These are phyloP conservation scores for Calycina herbarum DNA, from an alignment of 2,329 filamentous ascomycete genomes.

Conservation along the genomic window DNA sequence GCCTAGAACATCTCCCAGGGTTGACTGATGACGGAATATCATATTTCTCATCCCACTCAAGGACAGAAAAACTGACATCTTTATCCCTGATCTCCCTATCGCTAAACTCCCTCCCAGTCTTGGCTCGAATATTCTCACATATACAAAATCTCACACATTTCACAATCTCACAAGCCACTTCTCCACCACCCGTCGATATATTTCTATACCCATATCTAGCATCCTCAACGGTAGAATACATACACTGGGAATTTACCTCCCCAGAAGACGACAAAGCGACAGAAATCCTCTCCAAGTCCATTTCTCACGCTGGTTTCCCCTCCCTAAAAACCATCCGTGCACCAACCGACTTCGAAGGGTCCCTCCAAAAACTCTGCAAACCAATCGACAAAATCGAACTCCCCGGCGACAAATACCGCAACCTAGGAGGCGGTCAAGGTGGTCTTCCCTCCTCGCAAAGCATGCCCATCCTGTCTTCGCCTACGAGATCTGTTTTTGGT, in stretches of 20 bases:
- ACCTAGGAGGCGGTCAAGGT: slow-evolving; percentile 31
- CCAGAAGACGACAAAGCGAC: slow-evolving; percentile 50
- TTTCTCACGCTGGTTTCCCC: slow-evolving; percentile 63
- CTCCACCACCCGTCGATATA: slow-evolving; percentile 55
- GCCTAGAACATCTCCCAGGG: slow-evolving; percentile 56
- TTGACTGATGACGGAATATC: slow-evolving; percentile 58
- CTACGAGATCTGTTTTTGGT: slow-evolving; percentile 24
- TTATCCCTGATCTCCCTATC: slow-evolving; percentile 58
- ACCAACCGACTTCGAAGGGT: slow-evolving; percentile 68
- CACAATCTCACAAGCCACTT: slow-evolving; percentile 53
- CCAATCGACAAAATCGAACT: slow-evolving; percentile 33
- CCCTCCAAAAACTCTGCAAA: slow-evolving; percentile 68
- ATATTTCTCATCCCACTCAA: slow-evolving; percentile 52
- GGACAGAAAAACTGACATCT: slow-evolving; percentile 47
- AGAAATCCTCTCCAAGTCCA: slow-evolving; percentile 62
- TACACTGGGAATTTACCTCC: slow-evolving; percentile 63
- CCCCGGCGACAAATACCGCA: slow-evolving; percentile 31
- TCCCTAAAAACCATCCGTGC: slow-evolving; percentile 58
- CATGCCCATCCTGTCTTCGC: slow-evolving; percentile 20
- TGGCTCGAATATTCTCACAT: slow-evolving; percentile 60
- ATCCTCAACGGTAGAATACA: slow-evolving; percentile 50
- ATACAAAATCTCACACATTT: slow-evolving; percentile 51
- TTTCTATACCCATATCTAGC: slow-evolving; percentile 66
- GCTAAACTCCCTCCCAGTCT: slow-evolving; percentile 54
- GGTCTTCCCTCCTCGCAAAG: slow-evolving; percentile 25